Conservation (phyloP, 345 rosid genomes). For the Gossypium longicalyx region DNA sequence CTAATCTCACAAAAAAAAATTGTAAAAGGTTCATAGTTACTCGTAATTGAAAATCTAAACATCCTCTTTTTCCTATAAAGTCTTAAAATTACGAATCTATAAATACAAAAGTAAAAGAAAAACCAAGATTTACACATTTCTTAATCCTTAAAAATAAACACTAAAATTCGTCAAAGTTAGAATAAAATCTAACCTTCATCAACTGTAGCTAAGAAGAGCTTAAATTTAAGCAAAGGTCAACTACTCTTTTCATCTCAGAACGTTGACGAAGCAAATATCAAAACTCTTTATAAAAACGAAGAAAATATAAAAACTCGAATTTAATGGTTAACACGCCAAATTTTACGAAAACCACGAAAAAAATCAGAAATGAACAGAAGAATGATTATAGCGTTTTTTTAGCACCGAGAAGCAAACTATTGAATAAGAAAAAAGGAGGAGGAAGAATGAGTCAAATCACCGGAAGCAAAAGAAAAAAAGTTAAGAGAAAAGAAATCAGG, state of each 20-base stretch:
- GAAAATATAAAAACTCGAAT: not conserved
- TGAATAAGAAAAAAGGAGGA: not conserved
- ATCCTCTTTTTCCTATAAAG: not conserved
- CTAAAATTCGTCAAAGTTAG: not conserved
- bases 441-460: not conserved
- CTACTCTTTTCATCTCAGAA: not conserved
- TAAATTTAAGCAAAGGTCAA: not conserved
- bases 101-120: conserved; percentile 8
- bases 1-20: not conserved
- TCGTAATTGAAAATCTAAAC: not conserved
- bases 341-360: not conserved
- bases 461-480: not conserved
- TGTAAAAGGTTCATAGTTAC: not conserved
- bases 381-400: not conserved
- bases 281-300: not conserved
- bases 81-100: conserved; percentile 18
- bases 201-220: not conserved
- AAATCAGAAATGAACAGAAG: not conserved
- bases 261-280: conserved; percentile 18
- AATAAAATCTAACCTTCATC: conserved; percentile 7
- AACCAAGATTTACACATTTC: not conserved
- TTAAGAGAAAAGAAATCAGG: not conserved
- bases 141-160: not conserved
- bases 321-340: not conserved
- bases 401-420: not conserved